Conservation (phyloP, 306 rosid genomes). For the Sicyos edulis region DNA sequence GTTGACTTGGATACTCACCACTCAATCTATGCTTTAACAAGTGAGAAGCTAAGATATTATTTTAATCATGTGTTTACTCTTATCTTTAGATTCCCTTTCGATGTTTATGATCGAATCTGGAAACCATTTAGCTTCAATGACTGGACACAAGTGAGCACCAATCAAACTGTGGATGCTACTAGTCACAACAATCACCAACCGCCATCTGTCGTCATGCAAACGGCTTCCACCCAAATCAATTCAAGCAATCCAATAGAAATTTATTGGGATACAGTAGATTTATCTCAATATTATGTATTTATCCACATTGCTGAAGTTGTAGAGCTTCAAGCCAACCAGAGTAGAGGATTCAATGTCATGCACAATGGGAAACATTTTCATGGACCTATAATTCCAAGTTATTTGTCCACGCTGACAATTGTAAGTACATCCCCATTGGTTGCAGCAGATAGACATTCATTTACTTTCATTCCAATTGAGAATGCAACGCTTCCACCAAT, state of each 20-base stretch:
- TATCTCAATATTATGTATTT: constrained; percentile 19
- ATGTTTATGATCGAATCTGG: constrained; percentile 41
- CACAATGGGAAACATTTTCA: constrained; percentile 15
- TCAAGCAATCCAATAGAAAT: background rate
- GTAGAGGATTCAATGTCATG: constrained; percentile 29
- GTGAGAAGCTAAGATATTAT: background rate
- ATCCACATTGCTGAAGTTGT: constrained; percentile 42
- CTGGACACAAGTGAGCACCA: constrained; percentile 14
- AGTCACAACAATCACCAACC: background rate
- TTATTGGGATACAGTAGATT: background rate
- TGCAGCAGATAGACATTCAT: background rate
- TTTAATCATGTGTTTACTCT: background rate
- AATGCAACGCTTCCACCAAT: constrained; percentile 41
- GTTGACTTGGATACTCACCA: background rate
- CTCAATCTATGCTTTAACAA: constrained; percentile 10
- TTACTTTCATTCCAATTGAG: constrained; percentile 2
- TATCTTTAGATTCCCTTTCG: constrained; percentile 28
- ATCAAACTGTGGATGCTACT: background rate
- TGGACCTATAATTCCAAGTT: constrained; percentile 24
- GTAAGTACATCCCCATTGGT: background rate
- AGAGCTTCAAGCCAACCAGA: constrained; percentile 23
- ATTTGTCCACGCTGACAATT: constrained; percentile 24
- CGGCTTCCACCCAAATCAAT: constrained; percentile 21
- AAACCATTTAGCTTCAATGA: background rate
- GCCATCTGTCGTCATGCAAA: constrained; percentile 26